phyloP scores from a whole-genome alignment of 192 early-diverging fungal species.

The Entomortierella lignicola region DNA sequence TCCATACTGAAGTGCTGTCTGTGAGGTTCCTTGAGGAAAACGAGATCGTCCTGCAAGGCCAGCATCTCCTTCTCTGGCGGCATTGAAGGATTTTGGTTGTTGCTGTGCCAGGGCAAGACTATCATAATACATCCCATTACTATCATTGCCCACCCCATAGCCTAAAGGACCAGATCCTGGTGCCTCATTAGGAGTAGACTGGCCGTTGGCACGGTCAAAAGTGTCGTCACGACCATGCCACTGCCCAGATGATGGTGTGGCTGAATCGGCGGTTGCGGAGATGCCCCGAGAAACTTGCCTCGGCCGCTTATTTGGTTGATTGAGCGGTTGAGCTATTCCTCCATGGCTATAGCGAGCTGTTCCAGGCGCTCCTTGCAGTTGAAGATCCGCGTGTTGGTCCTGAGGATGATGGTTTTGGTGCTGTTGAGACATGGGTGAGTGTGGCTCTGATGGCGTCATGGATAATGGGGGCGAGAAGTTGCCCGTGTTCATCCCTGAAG shows the following conservation, averaged over 20 bases:
- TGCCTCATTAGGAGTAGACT: constrained; percentile 12
- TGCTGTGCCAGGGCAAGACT: constrained; percentile 18
- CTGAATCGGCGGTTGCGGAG: constrained; percentile 11
- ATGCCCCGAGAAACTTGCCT: constrained; percentile 22
- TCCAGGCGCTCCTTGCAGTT: background rate
- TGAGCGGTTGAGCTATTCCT: constrained; percentile 10
- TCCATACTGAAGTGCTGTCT: constrained; percentile 15
- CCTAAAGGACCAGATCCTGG: constrained; percentile 8
- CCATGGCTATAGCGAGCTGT: constrained; percentile 15
- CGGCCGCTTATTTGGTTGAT: constrained; percentile 37
- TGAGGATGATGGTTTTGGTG: constrained; percentile 25
- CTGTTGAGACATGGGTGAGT: constrained; percentile 40
- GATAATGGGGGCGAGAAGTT: constrained; percentile 45
- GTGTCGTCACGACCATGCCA: constrained; percentile 18
- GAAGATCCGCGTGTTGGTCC: constrained; percentile 26
- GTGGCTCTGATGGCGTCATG: constrained; percentile 33
- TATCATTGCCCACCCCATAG: constrained; percentile 11
- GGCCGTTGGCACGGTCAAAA: constrained; percentile 11
- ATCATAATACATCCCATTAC: constrained; percentile 30
- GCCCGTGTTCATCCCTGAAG: constrained; percentile 20
- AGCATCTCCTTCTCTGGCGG: constrained; percentile 15
- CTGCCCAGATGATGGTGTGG: constrained; percentile 9
- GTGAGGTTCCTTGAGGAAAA: constrained; percentile 21
- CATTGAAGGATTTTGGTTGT: constrained; percentile 21
- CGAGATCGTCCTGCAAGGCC: constrained; percentile 19